These are phyloP conservation scores for Fomitopsis palustris DNA, from an alignment of 1,284 basidiomycete genomes.

Conservation along the genomic window DNA sequence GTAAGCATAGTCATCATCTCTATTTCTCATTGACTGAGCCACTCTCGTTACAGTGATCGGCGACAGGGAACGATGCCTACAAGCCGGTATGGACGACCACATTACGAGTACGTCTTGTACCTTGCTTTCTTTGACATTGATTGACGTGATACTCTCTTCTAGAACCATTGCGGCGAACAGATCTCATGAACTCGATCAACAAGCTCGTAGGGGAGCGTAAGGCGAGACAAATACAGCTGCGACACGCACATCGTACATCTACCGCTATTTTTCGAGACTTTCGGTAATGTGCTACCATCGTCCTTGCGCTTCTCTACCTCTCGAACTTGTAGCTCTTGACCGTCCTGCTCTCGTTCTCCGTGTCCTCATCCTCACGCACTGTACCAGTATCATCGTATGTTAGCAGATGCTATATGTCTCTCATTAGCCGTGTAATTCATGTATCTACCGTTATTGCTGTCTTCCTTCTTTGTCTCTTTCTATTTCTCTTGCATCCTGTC, in stretches of 20 bases:
- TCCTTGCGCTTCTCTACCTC: background rate
- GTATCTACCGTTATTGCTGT: conserved; percentile 1
- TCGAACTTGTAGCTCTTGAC: background rate
- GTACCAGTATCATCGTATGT: conserved; percentile 9
- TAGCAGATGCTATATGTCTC: conserved; percentile 9
- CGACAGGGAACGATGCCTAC: conserved; percentile 89
- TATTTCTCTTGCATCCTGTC: background rate
- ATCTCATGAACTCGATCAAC: conserved; percentile 75
- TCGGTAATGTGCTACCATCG: conserved; percentile 12
- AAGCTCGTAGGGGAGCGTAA: conserved; percentile 56
- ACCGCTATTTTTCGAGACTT: conserved; percentile 18
- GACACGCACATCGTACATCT: conserved; percentile 15
- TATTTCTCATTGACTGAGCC: conserved; percentile 13
- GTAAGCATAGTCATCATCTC: conserved; percentile 41
- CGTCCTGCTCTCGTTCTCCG: background rate
- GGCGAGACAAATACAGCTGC: conserved; percentile 19
- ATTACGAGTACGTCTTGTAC: conserved; percentile 63
- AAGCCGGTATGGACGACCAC: conserved; percentile 84
- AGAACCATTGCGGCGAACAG: conserved; percentile 75
- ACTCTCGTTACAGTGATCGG: conserved; percentile 73
- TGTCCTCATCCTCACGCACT: background rate
- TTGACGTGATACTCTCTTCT: conserved; percentile 10
- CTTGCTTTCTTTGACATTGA: background rate
- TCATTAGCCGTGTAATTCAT: conserved; percentile 6
- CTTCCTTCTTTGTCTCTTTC: background rate